These are phyloP conservation scores for Ambrosia trifida DNA, from an alignment of 129 eudicot species.

Conservation along the genomic window DNA sequence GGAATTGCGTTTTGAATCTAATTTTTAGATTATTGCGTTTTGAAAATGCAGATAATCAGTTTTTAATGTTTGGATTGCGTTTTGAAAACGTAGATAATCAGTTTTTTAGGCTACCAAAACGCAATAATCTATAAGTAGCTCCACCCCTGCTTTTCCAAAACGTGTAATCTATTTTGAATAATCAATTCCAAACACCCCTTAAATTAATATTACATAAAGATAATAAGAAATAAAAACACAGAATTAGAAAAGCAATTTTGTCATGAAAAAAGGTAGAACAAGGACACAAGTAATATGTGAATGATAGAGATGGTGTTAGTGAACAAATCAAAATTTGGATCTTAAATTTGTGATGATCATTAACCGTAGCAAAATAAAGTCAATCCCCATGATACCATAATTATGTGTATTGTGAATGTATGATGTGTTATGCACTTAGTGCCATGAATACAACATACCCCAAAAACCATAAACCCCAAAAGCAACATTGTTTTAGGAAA, in stretches of 20 bases:
- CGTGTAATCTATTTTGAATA: too few relatives aligned
- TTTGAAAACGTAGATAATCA: too few relatives aligned
- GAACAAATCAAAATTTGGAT: conserved; percentile 29
- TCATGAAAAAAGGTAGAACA: conserved; percentile 10
- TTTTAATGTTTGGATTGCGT: too few relatives aligned
- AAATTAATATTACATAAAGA: not conserved
- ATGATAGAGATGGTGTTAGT: conserved; percentile 30
- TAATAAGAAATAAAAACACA: not conserved
- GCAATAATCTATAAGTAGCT: too few relatives aligned
- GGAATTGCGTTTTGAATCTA: too few relatives aligned
- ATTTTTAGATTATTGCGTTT: too few relatives aligned
- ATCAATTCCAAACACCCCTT: too few relatives aligned
- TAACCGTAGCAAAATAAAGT: conserved; percentile 10
- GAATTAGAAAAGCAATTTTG: not conserved
- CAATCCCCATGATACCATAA: conserved; percentile 20
- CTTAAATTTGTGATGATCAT: conserved; percentile 24
- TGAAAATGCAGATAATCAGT: too few relatives aligned
- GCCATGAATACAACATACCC: not conserved
- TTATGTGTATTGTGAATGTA: conserved; percentile 17
- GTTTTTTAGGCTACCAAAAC: too few relatives aligned
- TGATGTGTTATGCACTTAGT: conserved; percentile 30
- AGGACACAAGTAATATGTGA: conserved; percentile 12
- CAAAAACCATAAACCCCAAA: not conserved
- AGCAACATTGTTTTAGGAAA: not conserved
- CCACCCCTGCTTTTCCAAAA: too few relatives aligned